These are phyloP conservation scores for Ceratobasidium sp. DNA, from an alignment of 1,284 basidiomycete species.

Conservation along the genomic window DNA sequence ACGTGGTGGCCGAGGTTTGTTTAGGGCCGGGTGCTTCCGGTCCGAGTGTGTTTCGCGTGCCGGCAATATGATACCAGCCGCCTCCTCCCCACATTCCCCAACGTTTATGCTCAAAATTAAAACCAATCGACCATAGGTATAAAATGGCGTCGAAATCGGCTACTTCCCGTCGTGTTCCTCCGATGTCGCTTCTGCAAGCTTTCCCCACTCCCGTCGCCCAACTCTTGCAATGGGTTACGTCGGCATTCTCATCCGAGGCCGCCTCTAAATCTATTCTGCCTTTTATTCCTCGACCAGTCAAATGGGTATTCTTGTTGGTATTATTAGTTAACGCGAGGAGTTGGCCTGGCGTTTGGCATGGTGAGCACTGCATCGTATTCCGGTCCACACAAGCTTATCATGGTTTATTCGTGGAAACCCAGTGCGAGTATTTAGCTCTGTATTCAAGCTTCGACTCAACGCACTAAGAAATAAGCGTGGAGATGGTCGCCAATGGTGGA, in stretches of 20 bases:
- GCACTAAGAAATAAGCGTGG: neutral
- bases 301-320: constrained; percentile 37
- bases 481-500: neutral
- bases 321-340: constrained; percentile 40
- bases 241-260: constrained; percentile 2
- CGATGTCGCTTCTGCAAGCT: neutral
- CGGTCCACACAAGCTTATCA: neutral
- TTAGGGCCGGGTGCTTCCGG: constrained; percentile 30
- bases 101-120: constrained; percentile 5
- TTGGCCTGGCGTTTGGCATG: constrained; percentile 41
- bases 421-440: constrained; percentile 13
- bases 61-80: neutral
- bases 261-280: constrained; percentile 39
- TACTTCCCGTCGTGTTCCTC: neutral
- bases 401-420: too few relatives aligned
- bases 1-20: neutral
- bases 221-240: constrained; percentile 1
- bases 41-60: neutral
- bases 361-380: constrained; percentile 27
- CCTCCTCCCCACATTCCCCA: constrained; percentile 23
- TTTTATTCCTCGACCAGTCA: constrained; percentile 40
- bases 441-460: constrained; percentile 7
- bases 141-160: constrained; percentile 16
- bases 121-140: neutral
- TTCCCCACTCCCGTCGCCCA: constrained; percentile 5